Base-by-base conservation (phyloP, 331 rosid species). In the Rosa hybrid region DNA sequence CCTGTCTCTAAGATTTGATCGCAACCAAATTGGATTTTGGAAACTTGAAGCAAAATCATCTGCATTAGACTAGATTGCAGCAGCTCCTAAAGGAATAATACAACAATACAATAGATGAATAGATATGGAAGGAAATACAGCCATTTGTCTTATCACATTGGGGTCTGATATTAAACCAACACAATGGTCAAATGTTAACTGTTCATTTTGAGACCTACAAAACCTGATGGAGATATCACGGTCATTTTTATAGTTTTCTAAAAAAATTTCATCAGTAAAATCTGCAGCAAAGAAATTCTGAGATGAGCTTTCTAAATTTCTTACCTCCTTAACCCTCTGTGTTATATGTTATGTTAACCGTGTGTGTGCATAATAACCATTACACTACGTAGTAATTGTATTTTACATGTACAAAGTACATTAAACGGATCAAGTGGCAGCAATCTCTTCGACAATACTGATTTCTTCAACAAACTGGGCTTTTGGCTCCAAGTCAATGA, bases 401-500 rank as follows among this genome's bases (percentile, higher is more conserved):
- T 57, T 71, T 8, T 77, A 80, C 68, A 71, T 25, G 49, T 49
- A 77, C 6, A 6, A 12, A 16, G 13, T 21, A 54, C 68, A 42
- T 18, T 16, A 72, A n/a, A 46, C 23, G 8, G 59, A 79, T 91
- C 83, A 93, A 78, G 88, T 79, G 23, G 84, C 97, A 74, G 86
- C 16, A 72, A 90, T 86, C 89, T 96, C 94, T 81, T 90, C 94
- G 41, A 75, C 83, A 12, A 49, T 76, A 76, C 82, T 76, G 56
- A 87, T 74, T 51, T 91, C 99, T 76, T 91, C 96, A 8, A 78
- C 82, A 44, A 85, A 89, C 63, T 87, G 90, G 18, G 79, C 81
- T 90, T 96, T 96, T 0, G 99, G 93, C 87, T 96, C 99, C 80
- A 96, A 85, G 88, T 96, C 97, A 39, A 96, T 96, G 94, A 93